A percentile compares a stretch with the other conserved stretches of the same genome.
Evolutionary conservation across 768 basidiomycete genomes (phyloP).

Genomic region (Lentinula raphanica): DNA sequence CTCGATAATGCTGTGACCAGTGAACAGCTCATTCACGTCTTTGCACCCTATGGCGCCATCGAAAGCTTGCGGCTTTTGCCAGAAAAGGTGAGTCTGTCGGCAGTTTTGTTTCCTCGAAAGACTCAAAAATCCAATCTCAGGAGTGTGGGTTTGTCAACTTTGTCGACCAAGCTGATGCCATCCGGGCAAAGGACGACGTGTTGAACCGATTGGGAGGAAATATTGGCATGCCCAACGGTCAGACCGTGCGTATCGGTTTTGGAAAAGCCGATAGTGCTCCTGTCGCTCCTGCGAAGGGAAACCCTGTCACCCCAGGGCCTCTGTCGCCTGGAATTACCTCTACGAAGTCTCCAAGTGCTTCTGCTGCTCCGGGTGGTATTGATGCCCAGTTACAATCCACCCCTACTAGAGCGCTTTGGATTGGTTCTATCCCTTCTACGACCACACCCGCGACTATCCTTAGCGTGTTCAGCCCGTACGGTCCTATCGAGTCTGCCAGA

Average conservation of each 20-base stretch:
- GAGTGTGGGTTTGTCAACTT: constrained; percentile 99
- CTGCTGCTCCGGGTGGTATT: constrained; percentile 59
- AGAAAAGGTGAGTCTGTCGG: constrained; percentile 70
- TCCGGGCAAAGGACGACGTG: constrained; percentile 96
- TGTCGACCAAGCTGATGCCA: constrained; percentile 91
- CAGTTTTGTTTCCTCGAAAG: neutral
- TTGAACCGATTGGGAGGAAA: constrained; percentile 91
- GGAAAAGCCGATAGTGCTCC: constrained; percentile 98
- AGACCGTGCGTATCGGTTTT: constrained; percentile 95
- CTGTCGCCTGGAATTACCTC: constrained; percentile 52
- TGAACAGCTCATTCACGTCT: constrained; percentile 91
- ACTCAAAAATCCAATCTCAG: constrained; percentile 33
- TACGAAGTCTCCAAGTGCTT: constrained; percentile 42
- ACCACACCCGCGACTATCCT: constrained; percentile 93
- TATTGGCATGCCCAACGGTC: constrained; percentile 91
- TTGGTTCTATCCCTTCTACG: constrained; percentile 92
- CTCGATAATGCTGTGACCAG: constrained; percentile 91
- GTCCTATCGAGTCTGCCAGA: constrained; percentile 94
- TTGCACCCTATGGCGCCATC: constrained; percentile 95
- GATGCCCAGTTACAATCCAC: constrained; percentile 85
- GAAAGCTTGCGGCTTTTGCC: constrained; percentile 92
- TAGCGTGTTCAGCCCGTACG: constrained; percentile 95
- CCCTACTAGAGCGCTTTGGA: constrained; percentile 95
- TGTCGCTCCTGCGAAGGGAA: constrained; percentile 79
- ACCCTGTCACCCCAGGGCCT: constrained; percentile 56